These are phyloP conservation scores for Aspergillus persii DNA, from an alignment of 2,329 filamentous ascomycete genomes.

Conservation along the genomic window DNA sequence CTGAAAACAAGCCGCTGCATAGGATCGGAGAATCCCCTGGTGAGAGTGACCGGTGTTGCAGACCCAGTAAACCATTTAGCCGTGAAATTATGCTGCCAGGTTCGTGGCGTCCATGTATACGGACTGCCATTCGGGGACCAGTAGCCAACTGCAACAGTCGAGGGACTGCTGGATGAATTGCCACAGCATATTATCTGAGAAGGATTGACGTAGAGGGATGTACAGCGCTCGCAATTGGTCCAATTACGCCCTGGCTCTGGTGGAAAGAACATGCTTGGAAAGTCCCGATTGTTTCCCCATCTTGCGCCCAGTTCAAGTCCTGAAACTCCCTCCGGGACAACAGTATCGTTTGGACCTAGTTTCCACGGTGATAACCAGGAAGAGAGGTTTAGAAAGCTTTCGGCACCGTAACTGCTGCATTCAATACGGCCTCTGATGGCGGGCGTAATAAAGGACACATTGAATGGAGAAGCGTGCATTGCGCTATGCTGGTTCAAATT, in stretches of 20 bases:
- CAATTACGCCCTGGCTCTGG: background rate
- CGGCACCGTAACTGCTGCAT: background rate
- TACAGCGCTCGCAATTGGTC: background rate
- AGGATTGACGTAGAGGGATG: background rate
- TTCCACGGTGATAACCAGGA: background rate
- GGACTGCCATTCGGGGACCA: conserved; percentile 1
- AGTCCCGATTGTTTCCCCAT: background rate
- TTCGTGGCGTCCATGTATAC: background rate
- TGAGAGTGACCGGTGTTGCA: background rate
- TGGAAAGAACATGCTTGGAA: conserved; percentile 1
- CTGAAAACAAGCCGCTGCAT: background rate
- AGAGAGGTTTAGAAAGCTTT: background rate
- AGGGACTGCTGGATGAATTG: background rate
- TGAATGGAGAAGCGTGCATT: background rate
- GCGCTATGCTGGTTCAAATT: background rate
- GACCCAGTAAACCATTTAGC: background rate
- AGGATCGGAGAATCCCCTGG: background rate
- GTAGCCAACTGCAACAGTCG: background rate
- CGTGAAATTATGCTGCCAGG: background rate
- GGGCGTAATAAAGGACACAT: background rate
- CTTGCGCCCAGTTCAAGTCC: background rate
- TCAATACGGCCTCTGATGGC: background rate
- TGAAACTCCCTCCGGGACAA: background rate
- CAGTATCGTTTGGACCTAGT: background rate
- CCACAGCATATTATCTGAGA: background rate